Evolutionary conservation across 208 protist species (phyloP).

Genomic region (Leishmania turanica): DNA sequence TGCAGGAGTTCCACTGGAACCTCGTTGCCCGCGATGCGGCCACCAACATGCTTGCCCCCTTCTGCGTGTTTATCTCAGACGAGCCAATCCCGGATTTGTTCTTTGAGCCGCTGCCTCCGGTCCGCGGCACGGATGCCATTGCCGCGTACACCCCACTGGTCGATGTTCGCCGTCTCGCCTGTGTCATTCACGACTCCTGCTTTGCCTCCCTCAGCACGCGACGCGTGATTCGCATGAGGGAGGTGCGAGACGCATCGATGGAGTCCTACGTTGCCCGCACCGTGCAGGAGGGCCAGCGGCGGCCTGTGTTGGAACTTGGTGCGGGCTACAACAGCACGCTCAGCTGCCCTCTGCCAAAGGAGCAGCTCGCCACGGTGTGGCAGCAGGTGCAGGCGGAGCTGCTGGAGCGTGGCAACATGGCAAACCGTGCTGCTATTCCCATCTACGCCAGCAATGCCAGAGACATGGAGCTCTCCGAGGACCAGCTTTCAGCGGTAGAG

Average conservation of each 20-base stretch:
- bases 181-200: conserved; percentile 50
- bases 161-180: conserved; percentile 37
- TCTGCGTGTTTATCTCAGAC: conserved; percentile 52
- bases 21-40: not conserved
- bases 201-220: conserved; percentile 44
- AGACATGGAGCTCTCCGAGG: conserved; percentile 38
- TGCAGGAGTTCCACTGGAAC: conserved; percentile 51
- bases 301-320: conserved; percentile 15
- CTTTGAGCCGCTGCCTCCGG: conserved; percentile 43
- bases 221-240: conserved; percentile 40
- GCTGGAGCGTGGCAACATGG: conserved; percentile 32
- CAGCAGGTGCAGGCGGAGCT: conserved; percentile 47
- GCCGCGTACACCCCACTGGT: conserved; percentile 28
- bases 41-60: conserved; percentile 15
- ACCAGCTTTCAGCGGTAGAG: conserved; percentile 41
- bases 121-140: conserved; percentile 30
- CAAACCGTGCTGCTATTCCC: conserved; percentile 54
- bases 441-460: conserved; percentile 51
- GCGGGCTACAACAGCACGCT: conserved; percentile 30
- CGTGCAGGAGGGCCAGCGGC: conserved; percentile 15
- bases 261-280: conserved; percentile 29
- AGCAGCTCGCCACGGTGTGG: conserved; percentile 61
- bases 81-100: conserved; percentile 43
- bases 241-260: conserved; percentile 32
- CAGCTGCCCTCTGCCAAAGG: conserved; percentile 51